A percentile compares a stretch with the other conserved stretches of the same genome.
Conservation (phyloP, 2,329 filamentous ascomycete species). For the Rhynchosporium agropyri region DNA sequence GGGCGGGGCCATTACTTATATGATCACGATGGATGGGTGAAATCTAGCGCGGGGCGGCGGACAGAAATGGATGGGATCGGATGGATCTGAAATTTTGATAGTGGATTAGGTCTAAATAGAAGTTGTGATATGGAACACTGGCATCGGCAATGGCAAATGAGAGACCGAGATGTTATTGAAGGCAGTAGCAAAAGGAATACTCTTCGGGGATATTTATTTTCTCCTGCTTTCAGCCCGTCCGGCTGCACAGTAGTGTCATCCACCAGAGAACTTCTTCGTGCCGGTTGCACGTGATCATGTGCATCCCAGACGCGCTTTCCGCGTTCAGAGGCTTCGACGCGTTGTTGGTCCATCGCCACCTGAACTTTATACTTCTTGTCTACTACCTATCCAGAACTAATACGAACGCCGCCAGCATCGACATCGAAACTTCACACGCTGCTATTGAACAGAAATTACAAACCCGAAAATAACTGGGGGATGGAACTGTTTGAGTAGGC, state of each 20-base stretch:
- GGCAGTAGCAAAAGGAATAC: background rate
- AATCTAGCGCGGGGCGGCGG: constrained; percentile 24
- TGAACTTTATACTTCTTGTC: background rate
- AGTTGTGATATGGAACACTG: constrained; percentile 2
- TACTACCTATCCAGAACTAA: background rate
- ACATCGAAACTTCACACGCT: background rate
- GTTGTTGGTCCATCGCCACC: constrained; percentile 23
- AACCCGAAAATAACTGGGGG: background rate
- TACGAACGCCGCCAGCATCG: background rate
- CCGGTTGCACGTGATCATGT: constrained; percentile 2
- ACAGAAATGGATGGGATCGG: background rate
- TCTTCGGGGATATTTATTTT: constrained; percentile 11
- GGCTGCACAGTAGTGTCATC: background rate
- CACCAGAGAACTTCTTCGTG: constrained; percentile 2
- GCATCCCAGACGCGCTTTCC: constrained; percentile 16
- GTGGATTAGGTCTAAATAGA: background rate
- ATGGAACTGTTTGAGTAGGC: background rate
- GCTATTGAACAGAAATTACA: background rate
- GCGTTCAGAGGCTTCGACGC: constrained; percentile 3
- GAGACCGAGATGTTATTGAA: constrained; percentile 1
- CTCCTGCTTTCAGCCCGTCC: constrained; percentile 4
- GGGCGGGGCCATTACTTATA: constrained; percentile 25
- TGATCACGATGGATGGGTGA: constrained; percentile 10
- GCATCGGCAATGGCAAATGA: background rate
- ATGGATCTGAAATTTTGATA: background rate